Evolutionary conservation across 495 filamentous ascomycete genomes (phyloP).

Genomic region (Aspergillus carlsbadensis): DNA sequence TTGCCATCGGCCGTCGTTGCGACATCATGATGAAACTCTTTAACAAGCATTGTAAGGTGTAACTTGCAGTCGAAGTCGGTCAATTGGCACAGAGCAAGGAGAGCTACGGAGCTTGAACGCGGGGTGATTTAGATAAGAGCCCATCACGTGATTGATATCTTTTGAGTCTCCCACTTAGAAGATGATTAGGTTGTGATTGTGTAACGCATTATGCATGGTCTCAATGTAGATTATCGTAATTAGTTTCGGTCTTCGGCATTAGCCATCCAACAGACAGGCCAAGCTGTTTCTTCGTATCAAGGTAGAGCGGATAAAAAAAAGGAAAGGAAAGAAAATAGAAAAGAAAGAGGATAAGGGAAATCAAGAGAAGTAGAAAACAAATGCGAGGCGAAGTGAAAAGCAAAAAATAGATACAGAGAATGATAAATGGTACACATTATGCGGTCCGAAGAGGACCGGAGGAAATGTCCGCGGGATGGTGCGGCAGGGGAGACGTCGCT

Average conservation of each 20-base stretch:
- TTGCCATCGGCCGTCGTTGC: conserved; percentile 61
- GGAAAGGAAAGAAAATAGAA: background rate
- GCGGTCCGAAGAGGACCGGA: background rate
- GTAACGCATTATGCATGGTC: background rate
- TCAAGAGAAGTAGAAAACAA: background rate
- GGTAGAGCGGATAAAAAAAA: background rate
- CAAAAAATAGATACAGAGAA: conserved; percentile 21
- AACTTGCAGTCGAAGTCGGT: background rate
- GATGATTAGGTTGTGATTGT: background rate
- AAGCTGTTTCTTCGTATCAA: background rate
- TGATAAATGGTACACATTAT: background rate
- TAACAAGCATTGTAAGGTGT: conserved; percentile 59
- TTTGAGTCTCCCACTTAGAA: background rate
- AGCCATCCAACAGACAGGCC: background rate
- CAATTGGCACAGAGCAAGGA: background rate
- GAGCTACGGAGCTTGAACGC: conserved; percentile 1
- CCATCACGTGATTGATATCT: background rate
- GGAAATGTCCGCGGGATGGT: background rate
- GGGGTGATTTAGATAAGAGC: conserved; percentile 1
- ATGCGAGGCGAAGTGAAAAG: background rate
- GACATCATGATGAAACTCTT: conserved; percentile 66
- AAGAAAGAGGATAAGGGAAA: conserved; percentile 3
- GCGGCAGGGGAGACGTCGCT: background rate
- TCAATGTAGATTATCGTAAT: conserved; percentile 6
- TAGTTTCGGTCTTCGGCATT: background rate